Percentiles rank a stretch among this genome's conserved stretches.
Conservation (phyloP, 192 early-diverging fungal species). For the Lobosporangium transversale region DNA sequence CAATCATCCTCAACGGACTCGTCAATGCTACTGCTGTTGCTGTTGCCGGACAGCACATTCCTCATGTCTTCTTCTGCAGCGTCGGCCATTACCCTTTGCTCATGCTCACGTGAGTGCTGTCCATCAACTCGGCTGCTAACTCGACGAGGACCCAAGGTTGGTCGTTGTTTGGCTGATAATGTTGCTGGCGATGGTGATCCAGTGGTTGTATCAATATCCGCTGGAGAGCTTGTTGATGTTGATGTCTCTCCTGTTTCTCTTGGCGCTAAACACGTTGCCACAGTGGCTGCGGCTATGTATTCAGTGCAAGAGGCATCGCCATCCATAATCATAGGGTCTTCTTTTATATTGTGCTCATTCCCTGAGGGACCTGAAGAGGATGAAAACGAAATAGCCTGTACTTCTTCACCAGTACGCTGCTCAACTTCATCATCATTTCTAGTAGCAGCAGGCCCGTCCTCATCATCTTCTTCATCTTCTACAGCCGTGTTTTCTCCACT, state of each 20-base stretch:
- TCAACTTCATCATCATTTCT: too few relatives aligned
- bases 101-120: too few relatives aligned
- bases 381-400: too few relatives aligned
- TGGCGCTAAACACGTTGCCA: constrained; percentile 25
- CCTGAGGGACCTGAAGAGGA: too few relatives aligned
- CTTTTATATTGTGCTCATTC: neutral
- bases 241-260: neutral
- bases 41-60: too few relatives aligned
- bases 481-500: neutral
- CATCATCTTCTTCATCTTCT: neutral
- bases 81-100: neutral
- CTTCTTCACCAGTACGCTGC: too few relatives aligned
- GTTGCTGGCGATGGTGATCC: neutral
- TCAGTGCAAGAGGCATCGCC: constrained; percentile 25
- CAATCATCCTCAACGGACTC: neutral
- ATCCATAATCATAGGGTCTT: constrained; percentile 13
- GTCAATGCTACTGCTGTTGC: neutral
- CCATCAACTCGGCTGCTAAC: constrained; percentile 46
- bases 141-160: constrained; percentile 33
- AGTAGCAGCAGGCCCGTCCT: too few relatives aligned
- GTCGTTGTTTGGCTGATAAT: neutral
- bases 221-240: neutral
- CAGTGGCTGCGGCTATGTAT: constrained; percentile 26
- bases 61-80: neutral
- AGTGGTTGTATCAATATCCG: constrained; percentile 18